phyloP scores from a whole-genome alignment of 371 early-diverging fungal genomes.

The Circinella minor region DNA sequence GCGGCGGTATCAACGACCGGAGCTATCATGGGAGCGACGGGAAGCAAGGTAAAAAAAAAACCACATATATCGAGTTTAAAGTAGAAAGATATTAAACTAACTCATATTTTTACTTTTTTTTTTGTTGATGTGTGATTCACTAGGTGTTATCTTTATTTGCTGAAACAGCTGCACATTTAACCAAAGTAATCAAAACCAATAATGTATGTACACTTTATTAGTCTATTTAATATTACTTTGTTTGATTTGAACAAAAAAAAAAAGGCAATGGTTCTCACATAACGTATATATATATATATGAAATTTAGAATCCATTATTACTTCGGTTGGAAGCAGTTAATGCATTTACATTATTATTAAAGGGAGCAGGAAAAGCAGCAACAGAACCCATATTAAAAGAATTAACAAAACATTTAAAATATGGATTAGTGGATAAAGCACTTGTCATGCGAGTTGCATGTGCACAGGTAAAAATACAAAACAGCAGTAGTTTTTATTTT shows the following conservation, averaged over 20 bases:
- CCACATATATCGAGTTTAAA: not conserved
- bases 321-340: slow-evolving; percentile 75
- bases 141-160: slow-evolving; percentile 77
- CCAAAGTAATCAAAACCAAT: slow-evolving; percentile 69
- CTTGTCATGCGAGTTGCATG: slow-evolving; percentile 73
- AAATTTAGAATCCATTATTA: slow-evolving; percentile 55
- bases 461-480: slow-evolving; percentile 63
- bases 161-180: slow-evolving; percentile 71
- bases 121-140: not conserved
- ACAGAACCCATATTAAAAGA: slow-evolving; percentile 79
- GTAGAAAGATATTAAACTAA: not conserved
- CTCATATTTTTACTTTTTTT: too few relatives aligned
- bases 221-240: too few relatives aligned
- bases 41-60: slow-evolving; percentile 55
- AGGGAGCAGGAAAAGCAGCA: slow-evolving; percentile 82
- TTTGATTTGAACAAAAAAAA: too few relatives aligned
- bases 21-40: slow-evolving; percentile 67
- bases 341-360: slow-evolving; percentile 69
- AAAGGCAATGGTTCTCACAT: too few relatives aligned
- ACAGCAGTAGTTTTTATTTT: too few relatives aligned
- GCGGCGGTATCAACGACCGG: slow-evolving; percentile 83
- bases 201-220: slow-evolving; percentile 54
- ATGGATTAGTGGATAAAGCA: slow-evolving; percentile 77
- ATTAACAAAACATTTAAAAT: slow-evolving; percentile 67
- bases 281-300: too few relatives aligned